These are phyloP conservation scores for Handroanthus guayacan DNA, from an alignment of 257 asterid genomes.

Conservation along the genomic window DNA sequence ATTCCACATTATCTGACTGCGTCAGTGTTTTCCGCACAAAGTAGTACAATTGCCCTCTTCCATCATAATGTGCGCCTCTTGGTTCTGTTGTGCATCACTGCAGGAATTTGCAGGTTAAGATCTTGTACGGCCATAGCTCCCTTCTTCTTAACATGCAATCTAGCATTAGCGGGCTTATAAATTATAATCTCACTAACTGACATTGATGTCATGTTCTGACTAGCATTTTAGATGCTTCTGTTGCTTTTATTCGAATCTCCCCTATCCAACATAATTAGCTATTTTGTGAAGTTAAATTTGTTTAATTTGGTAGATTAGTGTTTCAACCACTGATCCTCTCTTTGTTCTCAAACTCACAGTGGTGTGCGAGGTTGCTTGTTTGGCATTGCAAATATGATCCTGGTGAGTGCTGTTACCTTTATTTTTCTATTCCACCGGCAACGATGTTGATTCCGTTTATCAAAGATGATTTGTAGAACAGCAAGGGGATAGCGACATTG, in stretches of 20 bases:
- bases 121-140: conserved; percentile 68
- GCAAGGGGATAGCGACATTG: not conserved
- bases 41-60: conserved; percentile 65
- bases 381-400: conserved; percentile 92
- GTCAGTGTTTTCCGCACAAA: conserved; percentile 92
- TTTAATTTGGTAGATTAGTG: conserved; percentile 25
- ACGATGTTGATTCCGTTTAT: conserved; percentile 10
- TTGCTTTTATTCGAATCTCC: conserved; percentile 14
- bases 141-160: conserved; percentile 46
- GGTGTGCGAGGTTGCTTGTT: conserved; percentile 88
- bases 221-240: conserved; percentile 19
- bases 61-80: conserved; percentile 74
- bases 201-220: conserved; percentile 18
- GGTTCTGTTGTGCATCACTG: conserved; percentile 65
- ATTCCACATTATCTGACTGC: conserved; percentile 91
- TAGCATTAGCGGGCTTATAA: conserved; percentile 23
- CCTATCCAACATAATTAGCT: conserved; percentile 4
- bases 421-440: conserved; percentile 15
- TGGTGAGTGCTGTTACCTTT: conserved; percentile 63
- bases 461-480: not conserved
- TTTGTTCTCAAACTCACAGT: conserved; percentile 57
- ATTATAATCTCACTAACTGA: conserved; percentile 16
- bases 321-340: conserved; percentile 42
- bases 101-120: conserved; percentile 95
- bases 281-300: conserved; percentile 12